phyloP scores from a whole-genome alignment of 2,329 filamentous ascomycete species.

The Verticillium dahliae region DNA sequence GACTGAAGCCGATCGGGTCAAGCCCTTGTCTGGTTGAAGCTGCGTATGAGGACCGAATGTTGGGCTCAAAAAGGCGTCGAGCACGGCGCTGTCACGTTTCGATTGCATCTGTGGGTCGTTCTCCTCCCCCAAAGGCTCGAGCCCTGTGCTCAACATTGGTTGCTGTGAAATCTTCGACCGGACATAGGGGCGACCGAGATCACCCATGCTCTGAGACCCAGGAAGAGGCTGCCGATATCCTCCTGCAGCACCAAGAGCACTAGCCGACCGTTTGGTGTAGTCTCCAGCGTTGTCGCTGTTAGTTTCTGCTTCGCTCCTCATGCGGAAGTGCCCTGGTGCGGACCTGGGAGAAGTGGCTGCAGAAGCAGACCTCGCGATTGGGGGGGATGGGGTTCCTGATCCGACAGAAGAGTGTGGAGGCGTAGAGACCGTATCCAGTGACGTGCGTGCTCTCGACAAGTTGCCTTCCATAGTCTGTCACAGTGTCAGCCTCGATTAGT shows the following conservation, averaged over 20 bases:
- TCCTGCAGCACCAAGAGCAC: slow-evolving; percentile 54
- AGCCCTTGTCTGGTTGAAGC: slow-evolving; percentile 30
- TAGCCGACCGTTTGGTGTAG: slow-evolving; percentile 53
- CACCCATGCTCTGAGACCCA: slow-evolving; percentile 36
- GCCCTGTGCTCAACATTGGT: slow-evolving; percentile 29
- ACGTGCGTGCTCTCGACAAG: slow-evolving; percentile 68
- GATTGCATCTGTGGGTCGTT: slow-evolving; percentile 25
- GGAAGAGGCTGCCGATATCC: slow-evolving; percentile 47
- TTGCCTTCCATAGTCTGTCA: slow-evolving; percentile 88
- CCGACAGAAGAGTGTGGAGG: slow-evolving; percentile 23
- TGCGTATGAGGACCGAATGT: slow-evolving; percentile 34
- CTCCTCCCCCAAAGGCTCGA: slow-evolving; percentile 50
- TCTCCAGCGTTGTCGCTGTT: slow-evolving; percentile 4
- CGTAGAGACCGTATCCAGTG: slow-evolving; percentile 43
- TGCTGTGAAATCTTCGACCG: slow-evolving; percentile 31
- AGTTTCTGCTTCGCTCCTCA: slow-evolving; percentile 49
- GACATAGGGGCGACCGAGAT: slow-evolving; percentile 23
- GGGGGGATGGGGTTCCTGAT: slow-evolving; percentile 47
- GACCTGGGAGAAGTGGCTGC: slow-evolving; percentile 15
- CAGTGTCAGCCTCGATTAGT: slow-evolving; percentile 8
- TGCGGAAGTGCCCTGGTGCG: slow-evolving; percentile 47
- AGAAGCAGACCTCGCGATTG: slow-evolving; percentile 29
- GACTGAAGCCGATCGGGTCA: slow-evolving; percentile 64
- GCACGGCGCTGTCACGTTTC: slow-evolving; percentile 23
- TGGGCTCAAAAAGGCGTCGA: slow-evolving; percentile 36